These are phyloP conservation scores for carrot (Daucus carota) DNA, from an alignment of 129 eudicot genomes.

Conservation along the genomic window DNA sequence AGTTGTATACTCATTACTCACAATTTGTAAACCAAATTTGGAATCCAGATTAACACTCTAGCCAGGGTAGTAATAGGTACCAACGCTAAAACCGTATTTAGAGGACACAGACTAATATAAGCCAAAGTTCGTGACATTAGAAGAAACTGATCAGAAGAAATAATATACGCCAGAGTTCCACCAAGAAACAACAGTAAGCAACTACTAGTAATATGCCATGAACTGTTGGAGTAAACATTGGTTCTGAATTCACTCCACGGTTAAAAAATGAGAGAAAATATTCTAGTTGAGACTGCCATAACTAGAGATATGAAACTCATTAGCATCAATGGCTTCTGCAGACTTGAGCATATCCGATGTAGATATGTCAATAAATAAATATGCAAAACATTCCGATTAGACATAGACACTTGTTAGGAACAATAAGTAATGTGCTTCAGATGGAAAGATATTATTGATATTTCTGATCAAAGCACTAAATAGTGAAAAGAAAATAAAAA, in stretches of 20 bases:
- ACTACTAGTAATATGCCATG: constrained; percentile 57
- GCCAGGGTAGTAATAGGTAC: too few species aligned
- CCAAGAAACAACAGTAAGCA: constrained; percentile 86
- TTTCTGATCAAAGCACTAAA: too few species aligned
- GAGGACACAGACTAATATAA: neutral
- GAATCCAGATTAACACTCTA: too few species aligned
- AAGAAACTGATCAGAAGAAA: too few species aligned
- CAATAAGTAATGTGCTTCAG: too few species aligned
- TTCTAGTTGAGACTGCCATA: constrained; percentile 76
- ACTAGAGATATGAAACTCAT: constrained; percentile 98
- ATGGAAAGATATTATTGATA: too few species aligned
- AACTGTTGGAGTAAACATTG: constrained; percentile 68
- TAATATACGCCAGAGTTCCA: constrained; percentile 88
- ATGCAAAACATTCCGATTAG: too few species aligned
- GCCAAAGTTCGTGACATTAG: neutral
- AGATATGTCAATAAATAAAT: constrained; percentile 3
- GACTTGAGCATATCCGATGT: constrained; percentile 38
- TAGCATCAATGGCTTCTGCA: constrained; percentile 84
- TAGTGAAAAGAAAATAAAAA: too few species aligned
- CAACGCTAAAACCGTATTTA: too few species aligned
- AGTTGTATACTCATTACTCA: too few species aligned
- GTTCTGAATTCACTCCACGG: constrained; percentile 78
- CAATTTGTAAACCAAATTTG: too few species aligned
- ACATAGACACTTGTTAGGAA: too few species aligned
- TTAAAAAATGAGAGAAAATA: constrained; percentile 62